A percentile compares a stretch with the other conserved stretches of the same genome.
phyloP scores from a whole-genome alignment of 768 basidiomycete species.

The Naganishia randhawae region DNA sequence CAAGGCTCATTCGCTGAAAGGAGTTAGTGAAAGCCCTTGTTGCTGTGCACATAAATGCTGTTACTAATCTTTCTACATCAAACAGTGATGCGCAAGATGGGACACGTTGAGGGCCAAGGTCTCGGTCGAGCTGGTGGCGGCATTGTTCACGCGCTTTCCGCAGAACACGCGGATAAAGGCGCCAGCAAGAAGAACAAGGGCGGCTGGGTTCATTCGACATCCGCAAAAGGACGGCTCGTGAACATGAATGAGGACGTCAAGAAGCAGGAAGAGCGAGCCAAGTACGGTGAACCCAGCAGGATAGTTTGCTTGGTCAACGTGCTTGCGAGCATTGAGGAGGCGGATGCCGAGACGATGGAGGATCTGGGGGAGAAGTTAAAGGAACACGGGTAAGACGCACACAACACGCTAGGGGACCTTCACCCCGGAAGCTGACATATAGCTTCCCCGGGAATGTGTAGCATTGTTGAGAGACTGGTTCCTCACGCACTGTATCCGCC shows the following conservation, averaged over 20 bases:
- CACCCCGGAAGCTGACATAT: not conserved
- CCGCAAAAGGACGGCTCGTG: conserved; percentile 79
- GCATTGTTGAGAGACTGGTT: conserved; percentile 83
- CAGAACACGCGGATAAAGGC: conserved; percentile 59
- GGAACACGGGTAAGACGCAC: conserved; percentile 43
- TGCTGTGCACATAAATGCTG: not conserved
- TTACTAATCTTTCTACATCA: conserved; percentile 22
- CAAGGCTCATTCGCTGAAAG: conserved; percentile 43
- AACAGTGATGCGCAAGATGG: conserved; percentile 87
- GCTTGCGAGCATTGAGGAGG: conserved; percentile 71
- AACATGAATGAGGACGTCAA: conserved; percentile 83
- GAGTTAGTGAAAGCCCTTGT: conserved; percentile 35
- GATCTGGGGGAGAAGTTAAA: conserved; percentile 64
- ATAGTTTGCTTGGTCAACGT: conserved; percentile 86
- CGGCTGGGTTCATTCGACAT: conserved; percentile 52
- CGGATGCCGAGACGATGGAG: conserved; percentile 75
- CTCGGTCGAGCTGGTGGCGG: conserved; percentile 78
- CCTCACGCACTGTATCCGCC: conserved; percentile 72
- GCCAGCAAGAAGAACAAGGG: conserved; percentile 52
- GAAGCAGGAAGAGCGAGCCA: conserved; percentile 68
- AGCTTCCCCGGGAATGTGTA: conserved; percentile 51
- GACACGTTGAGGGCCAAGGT: conserved; percentile 89
- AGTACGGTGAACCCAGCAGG: conserved; percentile 85
- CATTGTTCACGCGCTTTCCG: conserved; percentile 80
- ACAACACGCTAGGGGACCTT: not conserved